Base-by-base conservation (phyloP, 495 filamentous ascomycete species). In the Xylaria longipes region DNA sequence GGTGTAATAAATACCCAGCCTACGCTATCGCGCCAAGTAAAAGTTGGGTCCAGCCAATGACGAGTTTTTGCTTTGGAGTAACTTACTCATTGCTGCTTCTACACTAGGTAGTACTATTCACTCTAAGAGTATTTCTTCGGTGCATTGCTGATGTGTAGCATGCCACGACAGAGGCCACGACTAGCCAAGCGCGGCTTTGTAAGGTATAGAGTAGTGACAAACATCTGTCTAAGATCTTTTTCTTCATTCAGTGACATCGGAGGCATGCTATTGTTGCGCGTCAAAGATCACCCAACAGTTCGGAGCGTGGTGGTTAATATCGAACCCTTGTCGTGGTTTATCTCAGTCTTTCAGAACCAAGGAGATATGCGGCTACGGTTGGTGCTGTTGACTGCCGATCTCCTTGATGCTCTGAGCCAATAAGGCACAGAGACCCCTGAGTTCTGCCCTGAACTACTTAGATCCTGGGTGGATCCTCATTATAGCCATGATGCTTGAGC, bases 381-480 rank as follows among this genome's bases (percentile, higher is more conserved):
- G 39, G 66, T 46, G 5, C 31, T 15, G 15, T 69, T 33, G 66
- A 69, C 66, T 69, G 66, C 66, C 66, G 66, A 69, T 69, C 66
- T 11, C 31, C n/a, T 48, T 27, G 35, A 35, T 45, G 22, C 66
- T 48, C 66, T 61, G 25, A 15, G 54, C 66, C 66, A 69, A 61
- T 69, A 22, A 69, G 54, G n/a, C 35, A 22, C 29, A 0, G 6
- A 5, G 14, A 46, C 66, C 54, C 66, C 54, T 60, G 66, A 60
- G 27, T 29, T n/a, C n/a, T n/a, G n/a, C n/a, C n/a, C n/a, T n/a
- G n/a, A n/a, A n/a, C n/a, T n/a, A n/a, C n/a, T n/a, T 69, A 31
- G 27, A 27, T 56, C 22, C 37, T 27, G 12, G 20, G 60, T 43
- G 60, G 60, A 14, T 11, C 37, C 22, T 63, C 60, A 41, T 63